These are phyloP conservation scores for Brachypodium distachyon DNA, from an alignment of 202 grass and related monocot genomes.

Conservation along the genomic window DNA sequence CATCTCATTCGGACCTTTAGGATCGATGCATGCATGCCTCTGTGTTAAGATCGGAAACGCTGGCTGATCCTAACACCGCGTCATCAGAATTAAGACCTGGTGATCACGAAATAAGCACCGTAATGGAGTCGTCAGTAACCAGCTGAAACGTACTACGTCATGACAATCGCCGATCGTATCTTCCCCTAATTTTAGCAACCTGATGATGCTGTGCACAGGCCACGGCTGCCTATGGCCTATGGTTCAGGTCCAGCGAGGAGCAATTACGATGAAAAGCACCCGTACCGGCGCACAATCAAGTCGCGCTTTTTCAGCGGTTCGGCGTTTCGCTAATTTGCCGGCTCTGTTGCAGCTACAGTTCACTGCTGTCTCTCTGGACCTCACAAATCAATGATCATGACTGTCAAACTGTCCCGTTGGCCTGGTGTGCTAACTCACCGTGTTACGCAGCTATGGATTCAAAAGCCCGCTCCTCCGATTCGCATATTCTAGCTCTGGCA, in stretches of 20 bases:
- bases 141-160: not conserved
- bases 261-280: conserved; percentile 21
- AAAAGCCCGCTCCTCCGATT: no score
- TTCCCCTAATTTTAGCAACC: not conserved
- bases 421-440: not conserved
- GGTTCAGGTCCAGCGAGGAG: not conserved
- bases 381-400: not conserved
- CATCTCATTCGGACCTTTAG: no score
- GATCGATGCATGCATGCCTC: not conserved
- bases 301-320: not conserved
- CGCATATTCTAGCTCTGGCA: no score
- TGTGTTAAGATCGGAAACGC: no score
- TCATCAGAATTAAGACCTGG: no score
- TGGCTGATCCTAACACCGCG: no score
- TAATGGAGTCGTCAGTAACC: not conserved
- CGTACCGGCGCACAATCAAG: conserved; percentile 15
- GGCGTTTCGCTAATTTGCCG: not conserved
- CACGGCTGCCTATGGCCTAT: no score
- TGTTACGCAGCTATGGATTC: no score
- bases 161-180: not conserved
- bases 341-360: not conserved
- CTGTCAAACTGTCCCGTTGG: not conserved
- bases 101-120: no score
- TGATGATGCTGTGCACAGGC: not conserved
- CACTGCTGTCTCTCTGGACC: not conserved